Percentiles rank a stretch among this genome's conserved stretches.
Evolutionary conservation across 1,284 basidiomycete species (phyloP).

Genomic region (Cutaneotrichosporon cutaneum): DNA sequence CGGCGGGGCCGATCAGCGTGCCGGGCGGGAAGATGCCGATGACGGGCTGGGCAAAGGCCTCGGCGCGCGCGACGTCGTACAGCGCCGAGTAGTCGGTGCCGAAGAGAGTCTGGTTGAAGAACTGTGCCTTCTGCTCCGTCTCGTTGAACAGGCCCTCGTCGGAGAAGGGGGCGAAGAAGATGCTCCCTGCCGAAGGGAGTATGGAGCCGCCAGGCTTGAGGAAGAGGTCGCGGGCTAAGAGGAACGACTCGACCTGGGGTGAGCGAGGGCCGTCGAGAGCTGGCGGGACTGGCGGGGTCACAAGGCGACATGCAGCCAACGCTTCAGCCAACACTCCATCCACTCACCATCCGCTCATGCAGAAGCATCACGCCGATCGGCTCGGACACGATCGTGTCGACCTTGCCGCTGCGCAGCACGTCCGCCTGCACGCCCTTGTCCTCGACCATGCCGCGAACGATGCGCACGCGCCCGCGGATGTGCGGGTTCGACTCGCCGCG

Average conservation of each 20-base stretch:
- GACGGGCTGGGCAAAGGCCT: conserved; percentile 53
- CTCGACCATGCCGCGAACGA: conserved; percentile 51
- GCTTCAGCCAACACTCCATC: not conserved
- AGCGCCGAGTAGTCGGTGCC: conserved; percentile 51
- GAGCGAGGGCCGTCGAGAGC: not conserved
- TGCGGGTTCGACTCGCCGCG: conserved; percentile 42
- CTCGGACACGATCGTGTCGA: conserved; percentile 58
- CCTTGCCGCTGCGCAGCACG: conserved; percentile 46
- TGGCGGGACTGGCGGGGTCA: not conserved
- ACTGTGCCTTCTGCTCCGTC: conserved; percentile 54
- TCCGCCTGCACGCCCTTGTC: conserved; percentile 41
- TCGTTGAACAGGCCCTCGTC: conserved; percentile 56
- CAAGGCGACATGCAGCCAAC: not conserved
- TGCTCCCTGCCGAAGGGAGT: conserved; percentile 54
- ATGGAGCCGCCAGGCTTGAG: conserved; percentile 55
- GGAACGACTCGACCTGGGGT: conserved; percentile 53
- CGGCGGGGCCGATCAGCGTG: conserved; percentile 41
- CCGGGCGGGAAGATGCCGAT: conserved; percentile 53
- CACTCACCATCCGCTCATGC: conserved; percentile 57
- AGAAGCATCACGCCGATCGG: conserved; percentile 57
- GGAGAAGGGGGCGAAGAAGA: conserved; percentile 56
- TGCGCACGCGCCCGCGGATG: conserved; percentile 39
- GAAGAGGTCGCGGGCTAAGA: conserved; percentile 56
- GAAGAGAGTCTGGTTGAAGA: conserved; percentile 53
- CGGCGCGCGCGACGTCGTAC: conserved; percentile 42